Evolutionary conservation across 495 filamentous ascomycete species (phyloP).

Genomic region (Echria macrotheca): DNA sequence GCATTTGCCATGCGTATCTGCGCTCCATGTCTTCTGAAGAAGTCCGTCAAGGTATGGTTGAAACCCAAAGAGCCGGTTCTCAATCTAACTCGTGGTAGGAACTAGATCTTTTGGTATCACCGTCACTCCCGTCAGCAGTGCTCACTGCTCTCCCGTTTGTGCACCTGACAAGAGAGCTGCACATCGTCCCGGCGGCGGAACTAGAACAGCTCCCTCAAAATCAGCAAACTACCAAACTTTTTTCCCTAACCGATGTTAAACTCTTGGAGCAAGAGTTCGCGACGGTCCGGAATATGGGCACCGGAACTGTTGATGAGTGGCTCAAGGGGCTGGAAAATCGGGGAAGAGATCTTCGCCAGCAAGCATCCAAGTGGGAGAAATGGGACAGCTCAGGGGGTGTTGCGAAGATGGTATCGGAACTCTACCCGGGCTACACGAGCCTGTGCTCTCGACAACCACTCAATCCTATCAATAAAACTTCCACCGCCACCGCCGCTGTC

Average conservation of each 20-base stretch:
- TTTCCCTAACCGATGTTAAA: constrained; percentile 52
- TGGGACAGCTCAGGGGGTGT: constrained; percentile 54
- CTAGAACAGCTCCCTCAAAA: constrained; percentile 38
- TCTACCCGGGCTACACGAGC: constrained; percentile 18
- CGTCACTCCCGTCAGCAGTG: constrained; percentile 50
- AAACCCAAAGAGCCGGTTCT: neutral
- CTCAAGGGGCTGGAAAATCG: constrained; percentile 59
- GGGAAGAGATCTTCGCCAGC: constrained; percentile 51
- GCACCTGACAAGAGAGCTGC: constrained; percentile 51
- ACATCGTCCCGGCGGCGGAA: constrained; percentile 51
- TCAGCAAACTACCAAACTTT: constrained; percentile 55
- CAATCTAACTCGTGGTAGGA: constrained; percentile 47
- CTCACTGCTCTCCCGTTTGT: constrained; percentile 59
- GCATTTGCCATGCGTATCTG: constrained; percentile 59
- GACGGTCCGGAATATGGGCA: constrained; percentile 52
- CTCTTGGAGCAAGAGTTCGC: constrained; percentile 51
- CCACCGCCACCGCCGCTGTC: neutral
- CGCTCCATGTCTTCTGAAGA: constrained; percentile 52
- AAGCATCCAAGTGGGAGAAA: constrained; percentile 63
- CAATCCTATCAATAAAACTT: neutral
- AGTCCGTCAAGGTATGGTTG: constrained; percentile 64
- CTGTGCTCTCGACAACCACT: neutral
- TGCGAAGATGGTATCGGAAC: constrained; percentile 29
- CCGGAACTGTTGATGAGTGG: constrained; percentile 65
- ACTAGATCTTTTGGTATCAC: constrained; percentile 55